Conservation (phyloP, 805 yeast species). For the Henningerozyma blattae region DNA sequence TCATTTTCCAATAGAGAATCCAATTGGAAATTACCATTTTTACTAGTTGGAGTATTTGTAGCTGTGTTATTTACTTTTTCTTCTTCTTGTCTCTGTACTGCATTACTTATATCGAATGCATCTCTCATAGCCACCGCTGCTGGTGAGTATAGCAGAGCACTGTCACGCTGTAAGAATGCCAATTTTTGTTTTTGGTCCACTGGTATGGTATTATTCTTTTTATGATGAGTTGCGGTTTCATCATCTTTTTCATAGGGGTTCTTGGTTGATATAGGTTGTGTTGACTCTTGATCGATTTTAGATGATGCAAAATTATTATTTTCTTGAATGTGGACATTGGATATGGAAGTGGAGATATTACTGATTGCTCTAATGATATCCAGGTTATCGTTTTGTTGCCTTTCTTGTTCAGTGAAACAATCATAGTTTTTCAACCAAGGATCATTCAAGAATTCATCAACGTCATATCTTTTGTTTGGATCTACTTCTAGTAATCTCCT, state of each 20-base stretch:
- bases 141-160: slow-evolving; percentile 39
- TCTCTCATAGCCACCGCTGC: slow-evolving; percentile 75
- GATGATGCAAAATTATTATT: too few species aligned
- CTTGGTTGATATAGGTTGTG: too few species aligned
- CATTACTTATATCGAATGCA: slow-evolving; percentile 77
- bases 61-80: slow-evolving; percentile 25
- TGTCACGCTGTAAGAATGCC: too few species aligned
- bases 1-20: slow-evolving; percentile 23
- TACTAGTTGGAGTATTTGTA: slow-evolving; percentile 1
- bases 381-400: neutral
- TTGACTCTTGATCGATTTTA: too few species aligned
- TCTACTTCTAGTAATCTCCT: slow-evolving; percentile 54
- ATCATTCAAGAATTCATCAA: slow-evolving; percentile 54
- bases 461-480: slow-evolving; percentile 54
- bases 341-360: neutral
- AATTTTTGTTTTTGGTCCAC: slow-evolving; percentile 6
- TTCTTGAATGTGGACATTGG: too few species aligned
- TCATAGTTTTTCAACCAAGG: slow-evolving; percentile 46
- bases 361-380: neutral
- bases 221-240: slow-evolving; percentile 12
- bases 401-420: slow-evolving; percentile 7
- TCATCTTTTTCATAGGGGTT: neutral
- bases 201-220: slow-evolving; percentile 10
- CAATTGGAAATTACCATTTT: slow-evolving; percentile 3
- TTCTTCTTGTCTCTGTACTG: slow-evolving; percentile 72